These are phyloP conservation scores for Nitzschia sp. DNA, from an alignment of 108 stramenopile species.

Conservation along the genomic window DNA sequence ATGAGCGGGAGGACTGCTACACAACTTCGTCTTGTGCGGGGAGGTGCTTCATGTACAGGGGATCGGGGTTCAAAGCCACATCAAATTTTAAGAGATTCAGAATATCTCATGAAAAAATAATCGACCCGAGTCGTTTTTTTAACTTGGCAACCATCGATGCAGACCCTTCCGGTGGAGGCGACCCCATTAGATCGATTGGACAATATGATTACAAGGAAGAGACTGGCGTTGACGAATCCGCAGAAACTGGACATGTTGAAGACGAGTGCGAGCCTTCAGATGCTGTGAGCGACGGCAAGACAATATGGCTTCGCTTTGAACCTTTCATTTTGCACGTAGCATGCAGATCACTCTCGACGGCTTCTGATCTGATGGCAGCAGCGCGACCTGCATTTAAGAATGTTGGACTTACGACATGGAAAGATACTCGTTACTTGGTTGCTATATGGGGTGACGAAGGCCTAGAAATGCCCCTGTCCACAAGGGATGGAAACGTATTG, in stretches of 20 bases:
- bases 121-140: constrained; percentile 65
- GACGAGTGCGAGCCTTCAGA: background rate
- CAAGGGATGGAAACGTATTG: constrained; percentile 23
- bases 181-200: constrained; percentile 72
- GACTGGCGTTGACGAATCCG: constrained; percentile 11
- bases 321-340: constrained; percentile 90
- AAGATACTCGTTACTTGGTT: constrained; percentile 67
- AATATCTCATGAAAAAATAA: constrained; percentile 74
- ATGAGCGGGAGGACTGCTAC: constrained; percentile 64
- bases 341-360: constrained; percentile 70
- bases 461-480: constrained; percentile 84
- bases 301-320: constrained; percentile 82
- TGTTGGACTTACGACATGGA: constrained; percentile 86
- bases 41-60: constrained; percentile 80
- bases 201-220: constrained; percentile 67
- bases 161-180: constrained; percentile 80
- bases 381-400: constrained; percentile 88
- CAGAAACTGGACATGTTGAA: constrained; percentile 20
- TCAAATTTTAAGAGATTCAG: constrained; percentile 62
- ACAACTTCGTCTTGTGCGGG: constrained; percentile 81
- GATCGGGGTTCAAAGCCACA: constrained; percentile 76
- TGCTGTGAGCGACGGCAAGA: constrained; percentile 19
- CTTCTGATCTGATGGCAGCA: constrained; percentile 68
- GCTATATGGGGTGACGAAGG: constrained; percentile 91
- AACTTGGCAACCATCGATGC: constrained; percentile 56